phyloP scores from a whole-genome alignment of 768 basidiomycete species.

The Clitopilus hobsonii region DNA sequence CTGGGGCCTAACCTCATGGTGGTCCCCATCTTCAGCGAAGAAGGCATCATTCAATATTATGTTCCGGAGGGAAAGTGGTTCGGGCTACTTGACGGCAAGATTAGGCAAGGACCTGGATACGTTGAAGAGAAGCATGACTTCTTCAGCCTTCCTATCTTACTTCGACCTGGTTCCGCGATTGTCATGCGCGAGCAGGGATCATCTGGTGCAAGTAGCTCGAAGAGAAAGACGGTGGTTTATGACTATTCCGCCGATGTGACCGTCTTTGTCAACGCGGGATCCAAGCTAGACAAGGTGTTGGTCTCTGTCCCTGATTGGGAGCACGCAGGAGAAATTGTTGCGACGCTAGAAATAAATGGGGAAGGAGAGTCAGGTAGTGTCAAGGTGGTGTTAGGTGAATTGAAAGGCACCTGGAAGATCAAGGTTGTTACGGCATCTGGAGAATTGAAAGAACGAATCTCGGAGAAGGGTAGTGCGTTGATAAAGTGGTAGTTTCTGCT shows the following conservation, averaged over 20 bases:
- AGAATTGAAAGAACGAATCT: not conserved
- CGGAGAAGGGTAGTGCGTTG: no score
- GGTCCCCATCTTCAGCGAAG: conserved; percentile 24
- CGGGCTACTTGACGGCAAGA: conserved; percentile 21
- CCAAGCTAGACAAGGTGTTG: not conserved
- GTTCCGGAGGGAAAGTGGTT: conserved; percentile 26
- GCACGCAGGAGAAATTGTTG: not conserved
- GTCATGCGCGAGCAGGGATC: conserved; percentile 14
- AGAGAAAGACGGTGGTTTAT: conserved; percentile 12
- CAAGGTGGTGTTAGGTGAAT: not conserved
- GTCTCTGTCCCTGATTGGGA: not conserved
- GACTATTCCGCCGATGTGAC: conserved; percentile 17
- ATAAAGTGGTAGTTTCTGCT: not conserved
- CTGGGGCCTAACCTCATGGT: conserved; percentile 24
- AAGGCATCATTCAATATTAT: conserved; percentile 23
- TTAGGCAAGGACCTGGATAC: conserved; percentile 22
- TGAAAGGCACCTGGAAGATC: not conserved
- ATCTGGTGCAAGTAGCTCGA: not conserved
- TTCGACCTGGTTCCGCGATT: conserved; percentile 23
- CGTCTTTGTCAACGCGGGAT: conserved; percentile 13
- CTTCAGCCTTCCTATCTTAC: conserved; percentile 20
- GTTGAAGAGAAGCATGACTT: conserved; percentile 23
- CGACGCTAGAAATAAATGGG: not conserved
- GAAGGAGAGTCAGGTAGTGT: not conserved
- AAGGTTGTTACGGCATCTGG: not conserved